These are phyloP conservation scores for Xylariaceae sp. DNA, from an alignment of 2,329 filamentous ascomycete species.

Conservation along the genomic window DNA sequence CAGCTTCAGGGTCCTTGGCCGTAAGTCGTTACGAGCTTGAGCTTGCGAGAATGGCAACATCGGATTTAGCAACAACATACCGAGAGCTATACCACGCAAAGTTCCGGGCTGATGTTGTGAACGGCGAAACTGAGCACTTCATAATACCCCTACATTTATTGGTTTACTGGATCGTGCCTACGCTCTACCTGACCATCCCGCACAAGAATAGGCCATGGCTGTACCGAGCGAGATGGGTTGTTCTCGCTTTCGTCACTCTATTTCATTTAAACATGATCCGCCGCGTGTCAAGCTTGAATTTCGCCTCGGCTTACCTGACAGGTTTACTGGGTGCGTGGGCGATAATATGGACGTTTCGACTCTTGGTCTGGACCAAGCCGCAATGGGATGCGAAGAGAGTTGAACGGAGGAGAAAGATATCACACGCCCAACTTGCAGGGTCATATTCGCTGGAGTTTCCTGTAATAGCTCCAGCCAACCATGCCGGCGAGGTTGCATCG, in stretches of 20 bases:
- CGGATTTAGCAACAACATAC: slow-evolving; percentile 27
- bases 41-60: neutral
- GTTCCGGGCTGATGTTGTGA: slow-evolving; percentile 31
- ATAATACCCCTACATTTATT: slow-evolving; percentile 52
- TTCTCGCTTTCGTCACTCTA: slow-evolving; percentile 42
- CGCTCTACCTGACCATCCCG: slow-evolving; percentile 55
- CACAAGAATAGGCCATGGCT: slow-evolving; percentile 51
- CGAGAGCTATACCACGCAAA: slow-evolving; percentile 28
- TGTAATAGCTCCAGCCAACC: neutral
- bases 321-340: slow-evolving; percentile 53
- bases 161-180: slow-evolving; percentile 47
- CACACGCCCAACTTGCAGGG: neutral
- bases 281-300: slow-evolving; percentile 48
- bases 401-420: slow-evolving; percentile 32
- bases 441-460: neutral
- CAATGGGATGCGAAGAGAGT: slow-evolving; percentile 57
- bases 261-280: slow-evolving; percentile 44
- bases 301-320: slow-evolving; percentile 47
- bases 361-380: slow-evolving; percentile 53
- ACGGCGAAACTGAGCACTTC: slow-evolving; percentile 45
- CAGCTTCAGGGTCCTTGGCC: no score
- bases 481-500: neutral
- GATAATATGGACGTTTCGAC: slow-evolving; percentile 46
- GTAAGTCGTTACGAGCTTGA: no score
- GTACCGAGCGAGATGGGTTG: slow-evolving; percentile 48